Evolutionary conservation across 2,329 filamentous ascomycete species (phyloP).

Genomic region (Epicoccum nigrum): DNA sequence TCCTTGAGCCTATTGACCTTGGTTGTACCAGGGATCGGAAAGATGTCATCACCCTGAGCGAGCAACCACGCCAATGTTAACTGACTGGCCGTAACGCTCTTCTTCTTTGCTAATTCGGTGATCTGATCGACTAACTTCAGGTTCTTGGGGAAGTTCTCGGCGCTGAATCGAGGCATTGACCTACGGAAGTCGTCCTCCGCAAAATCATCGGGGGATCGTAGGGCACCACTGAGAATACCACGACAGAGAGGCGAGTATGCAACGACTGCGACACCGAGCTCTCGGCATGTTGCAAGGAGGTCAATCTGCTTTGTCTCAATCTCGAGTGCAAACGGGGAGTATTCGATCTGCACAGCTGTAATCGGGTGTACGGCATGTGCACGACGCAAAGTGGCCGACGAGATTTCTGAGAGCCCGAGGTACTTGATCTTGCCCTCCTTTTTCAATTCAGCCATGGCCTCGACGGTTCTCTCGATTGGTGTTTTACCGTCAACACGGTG

Average conservation of each 20-base stretch:
- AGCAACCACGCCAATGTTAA: conserved; percentile 56
- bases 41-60: conserved; percentile 54
- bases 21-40: conserved; percentile 63
- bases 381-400: conserved; percentile 55
- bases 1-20: conserved; percentile 39
- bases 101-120: conserved; percentile 46
- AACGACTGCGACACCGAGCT: conserved; percentile 52
- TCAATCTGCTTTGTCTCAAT: conserved; percentile 51
- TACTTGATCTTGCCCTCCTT: conserved; percentile 59
- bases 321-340: conserved; percentile 56
- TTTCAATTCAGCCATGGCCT: conserved; percentile 61
- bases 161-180: conserved; percentile 50
- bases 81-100: conserved; percentile 64
- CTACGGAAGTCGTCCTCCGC: conserved; percentile 34
- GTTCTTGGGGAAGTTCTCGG: conserved; percentile 49
- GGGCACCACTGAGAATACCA: conserved; percentile 38
- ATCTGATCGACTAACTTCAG: conserved; percentile 43
- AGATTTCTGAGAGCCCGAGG: conserved; percentile 56
- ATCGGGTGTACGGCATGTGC: conserved; percentile 56
- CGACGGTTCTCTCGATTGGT: conserved; percentile 57
- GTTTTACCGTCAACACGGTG: conserved; percentile 53
- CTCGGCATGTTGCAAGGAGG: conserved; percentile 50
- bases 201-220: conserved; percentile 54
- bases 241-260: conserved; percentile 49
- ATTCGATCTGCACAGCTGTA: conserved; percentile 59